phyloP scores from a whole-genome alignment of 306 rosid species.

The Glycine latifolia region DNA sequence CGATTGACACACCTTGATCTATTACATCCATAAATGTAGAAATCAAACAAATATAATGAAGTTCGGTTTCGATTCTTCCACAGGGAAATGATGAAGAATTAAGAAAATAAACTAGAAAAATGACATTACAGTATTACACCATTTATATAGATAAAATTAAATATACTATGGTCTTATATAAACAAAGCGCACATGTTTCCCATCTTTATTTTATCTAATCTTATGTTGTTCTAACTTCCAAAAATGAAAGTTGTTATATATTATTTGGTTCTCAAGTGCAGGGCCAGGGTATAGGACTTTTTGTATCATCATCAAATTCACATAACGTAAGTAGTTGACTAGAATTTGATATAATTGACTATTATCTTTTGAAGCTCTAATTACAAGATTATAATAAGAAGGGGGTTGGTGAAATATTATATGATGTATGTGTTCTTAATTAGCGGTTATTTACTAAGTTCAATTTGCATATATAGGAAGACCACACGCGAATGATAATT shows the following conservation, averaged over 20 bases:
- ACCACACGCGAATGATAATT: not conserved
- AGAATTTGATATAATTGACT: not conserved
- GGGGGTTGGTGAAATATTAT: not conserved
- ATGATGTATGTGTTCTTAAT: not conserved
- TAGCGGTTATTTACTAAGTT: not conserved
- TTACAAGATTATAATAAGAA: not conserved
- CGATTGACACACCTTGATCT: not conserved
- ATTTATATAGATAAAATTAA: not conserved
- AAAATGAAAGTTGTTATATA: not conserved
- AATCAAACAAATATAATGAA: not conserved
- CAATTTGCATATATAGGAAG: not conserved
- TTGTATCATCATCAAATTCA: not conserved
- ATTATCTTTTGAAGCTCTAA: not conserved
- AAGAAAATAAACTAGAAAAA: not conserved
- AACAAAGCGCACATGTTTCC: not conserved
- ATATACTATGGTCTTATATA: not conserved
- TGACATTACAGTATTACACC: not conserved
- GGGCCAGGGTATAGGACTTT: not conserved
- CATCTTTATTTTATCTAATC: not conserved
- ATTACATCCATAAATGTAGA: not conserved
- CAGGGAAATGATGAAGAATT: not conserved
- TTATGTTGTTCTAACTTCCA: not conserved
- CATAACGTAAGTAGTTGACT: constrained; percentile 30
- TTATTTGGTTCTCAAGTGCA: constrained; percentile 7
- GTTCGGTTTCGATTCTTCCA: constrained; percentile 4